Percentiles rank a stretch among this genome's conserved stretches.
phyloP scores from a whole-genome alignment of 1,284 basidiomycete genomes.

The Microbotryum saponariae region DNA sequence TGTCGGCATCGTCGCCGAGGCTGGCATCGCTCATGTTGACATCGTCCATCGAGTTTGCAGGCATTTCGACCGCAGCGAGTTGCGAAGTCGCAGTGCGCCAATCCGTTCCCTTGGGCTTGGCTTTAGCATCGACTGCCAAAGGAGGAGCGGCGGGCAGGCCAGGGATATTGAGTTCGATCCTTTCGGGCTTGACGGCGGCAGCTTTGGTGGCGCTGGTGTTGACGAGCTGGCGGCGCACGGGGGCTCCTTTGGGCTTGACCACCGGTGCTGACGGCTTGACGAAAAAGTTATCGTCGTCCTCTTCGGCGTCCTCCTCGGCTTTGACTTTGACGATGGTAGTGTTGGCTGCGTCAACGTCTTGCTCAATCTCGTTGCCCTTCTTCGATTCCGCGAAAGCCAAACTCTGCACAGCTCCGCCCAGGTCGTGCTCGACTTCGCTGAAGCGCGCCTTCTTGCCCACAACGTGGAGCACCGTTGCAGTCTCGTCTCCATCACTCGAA shows the following conservation, averaged over 20 bases:
- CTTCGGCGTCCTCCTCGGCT: constrained; percentile 20
- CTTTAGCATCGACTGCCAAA: constrained; percentile 64
- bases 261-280: constrained; percentile 26
- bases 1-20: constrained; percentile 10
- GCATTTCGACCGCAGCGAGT: constrained; percentile 15
- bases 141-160: constrained; percentile 21
- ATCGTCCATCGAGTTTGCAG: constrained; percentile 45
- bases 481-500: constrained; percentile 22
- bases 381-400: background rate
- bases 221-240: constrained; percentile 41
- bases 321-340: background rate
- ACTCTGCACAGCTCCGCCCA: constrained; percentile 8
- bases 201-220: constrained; percentile 35
- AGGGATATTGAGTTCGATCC: constrained; percentile 22
- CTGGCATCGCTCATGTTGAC: constrained; percentile 4
- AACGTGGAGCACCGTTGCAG: constrained; percentile 3
- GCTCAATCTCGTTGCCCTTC: constrained; percentile 2
- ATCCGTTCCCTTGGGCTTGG: constrained; percentile 29
- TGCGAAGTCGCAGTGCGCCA: constrained; percentile 25
- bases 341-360: background rate
- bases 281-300: constrained; percentile 39
- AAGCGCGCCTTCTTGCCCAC: constrained; percentile 22
- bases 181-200: constrained; percentile 9
- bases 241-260: constrained; percentile 33
- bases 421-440: constrained; percentile 10